Evolutionary conservation across 805 yeast genomes (phyloP), one percentile per base, ranked within the genome.

Genomic region (Starmerella vaccinii): DNA sequence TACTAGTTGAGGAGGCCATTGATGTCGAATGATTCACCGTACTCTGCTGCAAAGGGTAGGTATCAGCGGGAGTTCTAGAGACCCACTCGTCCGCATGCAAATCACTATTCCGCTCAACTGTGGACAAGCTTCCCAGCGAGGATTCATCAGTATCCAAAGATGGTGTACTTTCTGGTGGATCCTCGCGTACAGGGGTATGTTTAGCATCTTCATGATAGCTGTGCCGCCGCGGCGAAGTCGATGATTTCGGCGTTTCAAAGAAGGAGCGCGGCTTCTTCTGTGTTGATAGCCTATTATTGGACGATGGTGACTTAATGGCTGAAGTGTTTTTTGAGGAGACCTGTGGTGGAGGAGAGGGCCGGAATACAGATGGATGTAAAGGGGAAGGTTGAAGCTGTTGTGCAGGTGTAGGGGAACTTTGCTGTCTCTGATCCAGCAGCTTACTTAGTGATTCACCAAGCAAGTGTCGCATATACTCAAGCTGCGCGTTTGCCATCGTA

Each of bases 401-500:
- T 6, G 32, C 27, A 8, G 41, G 29, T 8, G 18, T 10, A 15
- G 10, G 41, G 10, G 15, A 19, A 12, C 38, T 34, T 7, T 10
- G 41, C 27, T 22, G 26, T 19, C 41, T 12, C n/a, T 39, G 34
- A 16, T 41, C 45, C 5, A 41, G 45, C 12, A 41, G 4, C 34
- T 41, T 41, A 1, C 45, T 34, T 6, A 41, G n/a, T 4, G 45
- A 41, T 6, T 41, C 45, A 5, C 45, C 45, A 5, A 41, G 45
- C 24, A 41, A 16, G 16, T 18, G 16, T 5, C 45, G 45, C 45
- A 41, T 41, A 16, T 26, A 41, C 4, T 41, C 45, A 10, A 41
- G 33, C 34, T 41, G 45, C n/a, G 45, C n/a, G 45, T 41, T 26
- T 18, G 45, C 34, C 34, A 41, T 27, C 10, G 45, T 24, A 5